Conservation (phyloP, 2,329 filamentous ascomycete genomes). For the Fusarium sp. region DNA sequence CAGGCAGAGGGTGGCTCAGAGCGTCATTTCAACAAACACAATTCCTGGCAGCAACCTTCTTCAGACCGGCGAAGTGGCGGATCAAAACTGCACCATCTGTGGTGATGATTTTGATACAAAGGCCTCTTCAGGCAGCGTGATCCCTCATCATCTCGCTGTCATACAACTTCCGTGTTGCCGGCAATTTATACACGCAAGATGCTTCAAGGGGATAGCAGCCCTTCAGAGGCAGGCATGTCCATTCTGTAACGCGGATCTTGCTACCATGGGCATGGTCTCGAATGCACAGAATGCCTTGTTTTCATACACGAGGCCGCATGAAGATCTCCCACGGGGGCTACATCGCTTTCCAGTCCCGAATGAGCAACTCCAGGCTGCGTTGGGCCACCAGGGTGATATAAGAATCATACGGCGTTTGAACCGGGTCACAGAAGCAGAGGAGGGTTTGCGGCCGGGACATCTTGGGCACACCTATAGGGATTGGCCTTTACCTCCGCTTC, state of each 20-base stretch:
- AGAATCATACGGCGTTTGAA: not conserved
- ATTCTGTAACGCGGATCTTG: constrained; percentile 9
- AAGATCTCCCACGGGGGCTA: constrained; percentile 2
- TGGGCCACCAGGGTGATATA: not conserved
- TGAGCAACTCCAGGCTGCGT: not conserved
- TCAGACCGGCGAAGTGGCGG: not conserved
- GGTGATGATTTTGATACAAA: constrained; percentile 14
- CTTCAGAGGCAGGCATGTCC: constrained; percentile 8
- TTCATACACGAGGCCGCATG: not conserved
- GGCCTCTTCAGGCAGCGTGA: not conserved
- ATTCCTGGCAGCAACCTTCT: not conserved
- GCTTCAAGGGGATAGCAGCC: constrained; percentile 19
- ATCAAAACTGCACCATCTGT: constrained; percentile 20
- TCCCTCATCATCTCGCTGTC: constrained; percentile 14
- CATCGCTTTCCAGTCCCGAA: not conserved
- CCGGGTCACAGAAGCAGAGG: constrained; percentile 3
- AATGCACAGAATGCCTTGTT: not conserved
- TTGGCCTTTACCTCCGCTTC: not conserved
- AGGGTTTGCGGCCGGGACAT: not conserved
- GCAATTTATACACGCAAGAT: constrained; percentile 27
- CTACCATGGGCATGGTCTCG: not conserved
- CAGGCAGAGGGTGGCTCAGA: constrained; percentile 2
- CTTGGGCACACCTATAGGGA: not conserved
- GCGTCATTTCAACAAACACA: not conserved
- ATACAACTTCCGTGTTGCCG: constrained; percentile 22